phyloP scores from a whole-genome alignment of 805 yeast genomes.

The Wickerhamiella sorbophila region DNA sequence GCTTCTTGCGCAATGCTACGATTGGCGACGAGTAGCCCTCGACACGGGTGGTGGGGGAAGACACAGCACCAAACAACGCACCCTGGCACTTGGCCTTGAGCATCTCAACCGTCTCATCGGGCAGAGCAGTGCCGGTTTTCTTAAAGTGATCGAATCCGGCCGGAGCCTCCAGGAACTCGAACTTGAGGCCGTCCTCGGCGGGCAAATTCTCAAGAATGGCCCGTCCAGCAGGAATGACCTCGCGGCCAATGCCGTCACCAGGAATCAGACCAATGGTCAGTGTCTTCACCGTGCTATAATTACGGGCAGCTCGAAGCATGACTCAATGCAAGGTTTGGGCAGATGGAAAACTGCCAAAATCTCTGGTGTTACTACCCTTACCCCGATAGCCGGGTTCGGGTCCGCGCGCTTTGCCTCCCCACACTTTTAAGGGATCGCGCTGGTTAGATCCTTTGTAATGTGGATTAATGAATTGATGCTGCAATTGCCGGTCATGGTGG shows the following conservation, averaged over 20 bases:
- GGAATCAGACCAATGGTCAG: slow-evolving; percentile 56
- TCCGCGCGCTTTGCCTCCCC: no score
- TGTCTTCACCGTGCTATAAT: slow-evolving; percentile 5
- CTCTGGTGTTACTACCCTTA: no score
- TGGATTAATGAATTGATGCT: not conserved
- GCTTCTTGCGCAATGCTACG: slow-evolving; percentile 91
- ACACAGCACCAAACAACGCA: slow-evolving; percentile 95
- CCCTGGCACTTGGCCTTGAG: slow-evolving; percentile 81
- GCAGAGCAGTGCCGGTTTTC: slow-evolving; percentile 89
- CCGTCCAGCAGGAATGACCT: slow-evolving; percentile 94
- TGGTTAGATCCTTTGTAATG: not conserved
- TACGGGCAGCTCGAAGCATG: not conserved
- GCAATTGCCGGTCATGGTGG: slow-evolving; percentile 28
- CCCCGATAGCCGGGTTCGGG: no score
- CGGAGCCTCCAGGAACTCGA: slow-evolving; percentile 73
- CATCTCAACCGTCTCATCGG: slow-evolving; percentile 74
- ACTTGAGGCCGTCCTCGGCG: slow-evolving; percentile 51
- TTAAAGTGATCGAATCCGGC: slow-evolving; percentile 94
- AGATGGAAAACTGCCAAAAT: no score
- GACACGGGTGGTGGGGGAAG: slow-evolving; percentile 82
- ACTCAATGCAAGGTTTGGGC: no score
- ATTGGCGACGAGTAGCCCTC: slow-evolving; percentile 97
- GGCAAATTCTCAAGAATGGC: slow-evolving; percentile 69
- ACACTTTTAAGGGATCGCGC: no score
- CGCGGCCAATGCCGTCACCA: slow-evolving; percentile 97